Evolutionary conservation across 768 basidiomycete species (phyloP), one percentile per base, ranked within the genome.

Genomic region (Boletus eberwhitei): DNA sequence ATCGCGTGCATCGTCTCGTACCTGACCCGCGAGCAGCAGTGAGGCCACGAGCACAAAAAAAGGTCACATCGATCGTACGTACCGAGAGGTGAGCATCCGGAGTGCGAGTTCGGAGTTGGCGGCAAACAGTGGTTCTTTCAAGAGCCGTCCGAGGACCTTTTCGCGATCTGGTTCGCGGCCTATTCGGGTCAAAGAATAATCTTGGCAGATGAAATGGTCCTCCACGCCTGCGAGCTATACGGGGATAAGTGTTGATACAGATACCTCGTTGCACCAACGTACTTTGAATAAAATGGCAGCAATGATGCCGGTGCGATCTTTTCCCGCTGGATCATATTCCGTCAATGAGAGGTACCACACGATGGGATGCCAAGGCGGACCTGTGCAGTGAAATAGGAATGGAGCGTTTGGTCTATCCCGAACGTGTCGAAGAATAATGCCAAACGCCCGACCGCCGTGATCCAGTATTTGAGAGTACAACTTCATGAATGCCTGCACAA

Each of bases 11-110:
- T 93, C 1, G 88, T 89, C 62, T 86, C 86, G 43, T 77, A 79
- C 48, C 90, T 90, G 57, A 36, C 6, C 17, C 8, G 17, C 39
- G 35, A 22, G 14, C 9, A 32, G n/a, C 7, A 29, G 31, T 48
- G 36, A 57, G 50, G 8, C 29, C 24, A 36, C n/a, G 37, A 22
- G 11, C 13, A 31, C 19, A 26, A 38, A 42, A n/a, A 16, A 29
- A 8, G 32, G 5, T 16, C 34, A n/a, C 5, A 14, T 35, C 24
- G 21, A 37, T 43, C n/a, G 26, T 31, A 50, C 57, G 49, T 64
- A 88, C 89, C 86, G 80, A 60, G 88, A 90, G 5, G 85, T 82
- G 49, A 92, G 82, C 87, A 91, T 88, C 57, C 88, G 90, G n/a
- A 89, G 73, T 2, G 88, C 88, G 22, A 88, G 87, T 52, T 87